Conservation (phyloP, 2,329 filamentous ascomycete species). For the Parastagonospora nodorum region DNA sequence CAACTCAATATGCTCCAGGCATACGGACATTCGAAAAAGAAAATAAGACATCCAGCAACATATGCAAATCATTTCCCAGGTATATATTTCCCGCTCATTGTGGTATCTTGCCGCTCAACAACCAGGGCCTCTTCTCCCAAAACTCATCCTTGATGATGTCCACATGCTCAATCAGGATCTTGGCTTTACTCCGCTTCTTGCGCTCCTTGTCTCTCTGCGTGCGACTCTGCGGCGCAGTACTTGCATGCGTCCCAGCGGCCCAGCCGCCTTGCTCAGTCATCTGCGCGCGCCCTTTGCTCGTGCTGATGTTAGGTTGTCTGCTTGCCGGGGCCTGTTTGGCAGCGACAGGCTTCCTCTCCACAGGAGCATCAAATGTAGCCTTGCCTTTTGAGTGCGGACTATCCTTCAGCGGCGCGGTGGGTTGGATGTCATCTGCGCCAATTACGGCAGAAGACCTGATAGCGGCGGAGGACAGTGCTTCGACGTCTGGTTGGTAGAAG, state of each 20-base stretch:
- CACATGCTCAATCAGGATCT: constrained; percentile 79
- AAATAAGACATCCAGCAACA: background rate
- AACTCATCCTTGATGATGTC: constrained; percentile 97
- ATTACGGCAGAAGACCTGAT: background rate
- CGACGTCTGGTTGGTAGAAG: constrained; percentile 8
- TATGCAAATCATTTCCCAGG: background rate
- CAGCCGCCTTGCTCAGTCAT: constrained; percentile 16
- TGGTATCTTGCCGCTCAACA: constrained; percentile 47
- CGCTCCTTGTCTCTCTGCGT: constrained; percentile 82
- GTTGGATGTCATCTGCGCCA: constrained; percentile 6
- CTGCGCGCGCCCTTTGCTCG: constrained; percentile 6
- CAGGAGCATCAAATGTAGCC: background rate
- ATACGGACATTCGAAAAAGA: background rate
- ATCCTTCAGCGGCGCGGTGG: constrained; percentile 3
- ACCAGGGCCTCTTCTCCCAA: constrained; percentile 86
- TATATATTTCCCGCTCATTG: constrained; percentile 3
- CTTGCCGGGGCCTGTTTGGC: no score
- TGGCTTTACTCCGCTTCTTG: constrained; percentile 80
- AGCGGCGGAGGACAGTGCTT: constrained; percentile 2
- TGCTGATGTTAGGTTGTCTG: background rate
- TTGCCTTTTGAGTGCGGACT: constrained; percentile 1
- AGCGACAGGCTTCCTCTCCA: background rate
- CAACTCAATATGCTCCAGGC: background rate
- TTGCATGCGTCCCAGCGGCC: constrained; percentile 10
- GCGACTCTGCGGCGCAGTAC: constrained; percentile 64